Conservation (phyloP, 257 asterid species). For the Jasminum sambac region DNA sequence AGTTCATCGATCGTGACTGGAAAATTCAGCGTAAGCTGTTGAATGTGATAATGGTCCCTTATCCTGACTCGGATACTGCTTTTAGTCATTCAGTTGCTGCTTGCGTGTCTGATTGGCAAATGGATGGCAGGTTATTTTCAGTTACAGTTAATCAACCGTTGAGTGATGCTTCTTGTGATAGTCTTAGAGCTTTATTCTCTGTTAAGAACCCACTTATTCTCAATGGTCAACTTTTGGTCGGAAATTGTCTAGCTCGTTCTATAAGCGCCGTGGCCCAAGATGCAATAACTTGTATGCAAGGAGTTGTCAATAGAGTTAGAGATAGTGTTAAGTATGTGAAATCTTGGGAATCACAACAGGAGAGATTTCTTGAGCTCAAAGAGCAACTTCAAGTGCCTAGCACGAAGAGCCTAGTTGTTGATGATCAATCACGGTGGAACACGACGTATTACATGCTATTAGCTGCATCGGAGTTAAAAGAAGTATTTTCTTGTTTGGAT, state of each 20-base stretch:
- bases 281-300: conserved; percentile 50
- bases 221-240: conserved; percentile 74
- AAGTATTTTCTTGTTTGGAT: conserved; percentile 84
- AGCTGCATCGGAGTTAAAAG: conserved; percentile 79
- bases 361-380: conserved; percentile 76
- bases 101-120: conserved; percentile 84
- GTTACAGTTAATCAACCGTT: conserved; percentile 67
- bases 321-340: conserved; percentile 89
- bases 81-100: conserved; percentile 90
- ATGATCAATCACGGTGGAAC: conserved; percentile 81
- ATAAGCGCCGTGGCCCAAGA: conserved; percentile 67
- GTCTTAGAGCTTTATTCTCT: conserved; percentile 73
- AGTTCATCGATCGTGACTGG: conserved; percentile 87
- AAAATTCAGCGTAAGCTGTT: conserved; percentile 83
- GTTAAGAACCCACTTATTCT: conserved; percentile 82
- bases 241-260: conserved; percentile 78
- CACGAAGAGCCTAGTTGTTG: conserved; percentile 64
- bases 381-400: conserved; percentile 91
- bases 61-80: conserved; percentile 81
- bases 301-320: conserved; percentile 66
- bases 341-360: conserved; percentile 80
- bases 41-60: conserved; percentile 83
- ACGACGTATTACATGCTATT: conserved; percentile 88
- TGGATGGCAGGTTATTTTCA: conserved; percentile 84
- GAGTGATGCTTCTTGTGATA: conserved; percentile 59